These are phyloP conservation scores for Rutstroemia sp. DNA, from an alignment of 2,329 filamentous ascomycete genomes.

Conservation along the genomic window DNA sequence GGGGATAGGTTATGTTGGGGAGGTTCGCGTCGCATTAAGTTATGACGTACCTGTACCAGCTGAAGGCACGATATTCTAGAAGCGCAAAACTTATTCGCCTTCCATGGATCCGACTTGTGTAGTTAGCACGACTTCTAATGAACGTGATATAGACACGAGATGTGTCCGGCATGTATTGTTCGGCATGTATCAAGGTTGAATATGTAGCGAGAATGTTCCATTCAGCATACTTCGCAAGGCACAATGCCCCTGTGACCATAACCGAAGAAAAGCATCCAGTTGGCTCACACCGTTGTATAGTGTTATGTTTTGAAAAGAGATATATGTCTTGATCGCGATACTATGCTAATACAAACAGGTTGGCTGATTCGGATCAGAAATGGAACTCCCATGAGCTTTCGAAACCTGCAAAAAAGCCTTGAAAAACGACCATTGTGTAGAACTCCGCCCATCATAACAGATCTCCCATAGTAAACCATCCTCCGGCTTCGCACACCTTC, in stretches of 20 bases:
- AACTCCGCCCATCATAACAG: slow-evolving; percentile 28
- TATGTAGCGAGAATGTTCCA: no score
- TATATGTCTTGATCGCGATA: slow-evolving; percentile 26
- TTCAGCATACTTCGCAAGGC: no score
- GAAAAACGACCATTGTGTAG: slow-evolving; percentile 27
- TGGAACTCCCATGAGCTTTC: slow-evolving; percentile 18
- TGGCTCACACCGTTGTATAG: not conserved
- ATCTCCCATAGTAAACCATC: slow-evolving; percentile 17
- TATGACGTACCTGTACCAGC: slow-evolving; percentile 5
- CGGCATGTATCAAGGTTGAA: no score
- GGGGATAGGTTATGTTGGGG: slow-evolving; percentile 3
- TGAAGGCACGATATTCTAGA: not conserved
- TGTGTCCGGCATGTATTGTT: no score
- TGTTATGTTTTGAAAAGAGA: slow-evolving; percentile 1
- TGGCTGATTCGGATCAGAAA: slow-evolving; percentile 18
- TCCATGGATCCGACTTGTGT: no score
- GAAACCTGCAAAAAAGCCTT: slow-evolving; percentile 19
- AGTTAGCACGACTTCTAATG: no score
- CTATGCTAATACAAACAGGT: slow-evolving; percentile 27
- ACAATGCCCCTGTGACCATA: not conserved
- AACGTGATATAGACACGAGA: no score
- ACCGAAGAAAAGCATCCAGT: not conserved
- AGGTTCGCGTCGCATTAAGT: not conserved
- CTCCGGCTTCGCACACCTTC: slow-evolving; percentile 5
- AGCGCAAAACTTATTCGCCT: no score